Evolutionary conservation across 1,139 yeast species (phyloP), one percentile per base, ranked within the genome.

Genomic region (Ogataea hybrid): DNA sequence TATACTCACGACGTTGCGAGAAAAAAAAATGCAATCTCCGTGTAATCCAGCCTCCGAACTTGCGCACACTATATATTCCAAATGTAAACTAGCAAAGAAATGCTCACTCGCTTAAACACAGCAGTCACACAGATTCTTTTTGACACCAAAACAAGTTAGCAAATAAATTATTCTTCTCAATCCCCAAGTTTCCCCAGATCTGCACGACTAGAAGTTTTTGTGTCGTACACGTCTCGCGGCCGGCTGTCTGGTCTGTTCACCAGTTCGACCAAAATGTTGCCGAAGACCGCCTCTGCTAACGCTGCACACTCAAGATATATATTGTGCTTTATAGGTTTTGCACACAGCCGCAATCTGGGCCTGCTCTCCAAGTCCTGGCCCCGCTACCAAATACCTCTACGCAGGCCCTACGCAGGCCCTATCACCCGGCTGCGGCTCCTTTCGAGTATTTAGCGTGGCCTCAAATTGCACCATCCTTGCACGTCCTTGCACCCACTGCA

Each of bases 161-260:
- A 32, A 32, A 32, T 12, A 21, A 22, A 20, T 15, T 20, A 32
- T 14, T 21, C 39, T 22, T 28, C 27, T 20, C 23, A 18, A 11
- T 9, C 31, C 12, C 35, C 35, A 23, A 18, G 21, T 32, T 38
- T 32, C 41, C 41, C 41, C 41, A 38, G 41, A 38, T 38, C 41
- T 28, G 21, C 32, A 30, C 41, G 25, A 22, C 22, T 37, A 15
- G 5, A 11, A 7, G 4, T 20, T 37, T 37, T 37, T 30, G 30
- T 23, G 28, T 25, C 20, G 21, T 9, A 21, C 31, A 28, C 31
- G 31, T 11, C 20, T 8, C 8, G 31, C 18, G 17, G 15, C 15
- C 15, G 12, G 4, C 18, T 16, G 15, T 16, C 31, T 28, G 22
- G 16, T 32, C 17, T 23, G 27, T 20, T 27, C 11, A 27, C 32